A percentile compares a stretch with the other conserved stretches of the same genome.
These are phyloP conservation scores for Penicillium sp. DNA, from an alignment of 2,329 filamentous ascomycete species.

Conservation along the genomic window DNA sequence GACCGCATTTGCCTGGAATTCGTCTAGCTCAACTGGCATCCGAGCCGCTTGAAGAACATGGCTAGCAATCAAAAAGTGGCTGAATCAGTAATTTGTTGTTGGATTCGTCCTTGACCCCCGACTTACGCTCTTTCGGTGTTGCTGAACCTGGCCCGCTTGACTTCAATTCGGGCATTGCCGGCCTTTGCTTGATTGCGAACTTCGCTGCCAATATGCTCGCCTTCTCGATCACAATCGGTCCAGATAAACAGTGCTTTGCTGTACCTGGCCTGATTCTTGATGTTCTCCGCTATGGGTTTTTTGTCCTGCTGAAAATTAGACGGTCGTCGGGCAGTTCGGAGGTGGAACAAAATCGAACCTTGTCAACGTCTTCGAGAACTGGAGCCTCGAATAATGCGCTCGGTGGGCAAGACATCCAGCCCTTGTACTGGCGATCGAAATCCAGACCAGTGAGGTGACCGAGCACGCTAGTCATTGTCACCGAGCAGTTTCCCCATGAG, in stretches of 20 bases:
- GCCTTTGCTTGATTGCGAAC: slow-evolving; percentile 78
- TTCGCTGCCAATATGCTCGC: slow-evolving; percentile 92
- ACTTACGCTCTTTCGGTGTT: slow-evolving; percentile 88
- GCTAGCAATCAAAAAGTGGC: slow-evolving; percentile 46
- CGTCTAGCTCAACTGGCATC: slow-evolving; percentile 75
- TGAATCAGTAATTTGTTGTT: neutral
- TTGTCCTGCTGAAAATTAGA: slow-evolving; percentile 62
- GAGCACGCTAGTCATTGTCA: slow-evolving; percentile 91
- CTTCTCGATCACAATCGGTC: slow-evolving; percentile 98
- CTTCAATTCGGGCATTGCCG: slow-evolving; percentile 71
- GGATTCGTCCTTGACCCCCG: neutral
- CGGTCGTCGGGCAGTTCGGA: too few relatives aligned
- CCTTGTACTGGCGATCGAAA: slow-evolving; percentile 72
- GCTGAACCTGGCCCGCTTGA: slow-evolving; percentile 88
- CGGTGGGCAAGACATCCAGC: slow-evolving; percentile 81
- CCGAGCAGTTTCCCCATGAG: slow-evolving; percentile 76
- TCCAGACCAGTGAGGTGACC: slow-evolving; percentile 84
- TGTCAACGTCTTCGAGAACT: slow-evolving; percentile 67
- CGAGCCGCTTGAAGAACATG: slow-evolving; percentile 85
- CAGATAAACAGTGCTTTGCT: slow-evolving; percentile 85
- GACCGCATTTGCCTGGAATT: slow-evolving; percentile 84
- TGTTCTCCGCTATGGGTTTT: slow-evolving; percentile 79
- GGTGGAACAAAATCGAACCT: slow-evolving; percentile 51
- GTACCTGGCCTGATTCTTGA: slow-evolving; percentile 73
- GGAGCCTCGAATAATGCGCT: slow-evolving; percentile 78